phyloP scores from a whole-genome alignment of 257 asterid species.

The Forsythia suspensa region DNA sequence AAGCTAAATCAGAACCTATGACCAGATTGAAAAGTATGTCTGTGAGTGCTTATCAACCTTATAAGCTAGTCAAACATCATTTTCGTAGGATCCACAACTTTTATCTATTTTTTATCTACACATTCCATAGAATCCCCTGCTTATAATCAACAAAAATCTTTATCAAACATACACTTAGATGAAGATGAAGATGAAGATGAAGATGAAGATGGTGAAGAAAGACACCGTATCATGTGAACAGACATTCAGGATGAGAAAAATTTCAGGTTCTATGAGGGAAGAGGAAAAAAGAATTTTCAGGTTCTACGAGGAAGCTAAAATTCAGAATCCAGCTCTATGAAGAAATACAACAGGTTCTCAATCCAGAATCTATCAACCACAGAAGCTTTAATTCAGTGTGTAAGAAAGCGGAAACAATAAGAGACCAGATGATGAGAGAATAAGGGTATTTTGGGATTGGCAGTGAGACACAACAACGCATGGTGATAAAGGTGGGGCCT shows the following conservation, averaged over 20 bases:
- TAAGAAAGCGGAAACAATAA: not conserved
- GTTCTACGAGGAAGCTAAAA: not conserved
- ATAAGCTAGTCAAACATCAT: too few relatives aligned
- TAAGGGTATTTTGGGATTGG: not conserved
- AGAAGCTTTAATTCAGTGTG: not conserved
- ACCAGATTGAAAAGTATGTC: too few relatives aligned
- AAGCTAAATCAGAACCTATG: not conserved
- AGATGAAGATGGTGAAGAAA: not conserved
- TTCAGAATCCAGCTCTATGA: not conserved
- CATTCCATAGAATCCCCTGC: too few relatives aligned
- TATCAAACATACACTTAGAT: too few relatives aligned
- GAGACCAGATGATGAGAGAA: not conserved
- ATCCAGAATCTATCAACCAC: not conserved
- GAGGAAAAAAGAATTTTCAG: not conserved
- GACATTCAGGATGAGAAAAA: not conserved
- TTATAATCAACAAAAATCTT: too few relatives aligned
- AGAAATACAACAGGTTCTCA: not conserved
- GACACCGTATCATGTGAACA: not conserved
- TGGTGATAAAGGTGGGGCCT: too few relatives aligned
- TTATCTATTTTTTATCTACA: too few relatives aligned
- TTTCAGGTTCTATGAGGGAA: not conserved
- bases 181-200: not conserved
- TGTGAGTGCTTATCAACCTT: too few relatives aligned
- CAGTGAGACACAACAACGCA: not conserved
- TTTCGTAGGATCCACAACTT: too few relatives aligned